A percentile compares a stretch with the other conserved stretches of the same genome.
Conservation (phyloP, 441 rosid genomes). For the Aquilaria agallochum region DNA sequence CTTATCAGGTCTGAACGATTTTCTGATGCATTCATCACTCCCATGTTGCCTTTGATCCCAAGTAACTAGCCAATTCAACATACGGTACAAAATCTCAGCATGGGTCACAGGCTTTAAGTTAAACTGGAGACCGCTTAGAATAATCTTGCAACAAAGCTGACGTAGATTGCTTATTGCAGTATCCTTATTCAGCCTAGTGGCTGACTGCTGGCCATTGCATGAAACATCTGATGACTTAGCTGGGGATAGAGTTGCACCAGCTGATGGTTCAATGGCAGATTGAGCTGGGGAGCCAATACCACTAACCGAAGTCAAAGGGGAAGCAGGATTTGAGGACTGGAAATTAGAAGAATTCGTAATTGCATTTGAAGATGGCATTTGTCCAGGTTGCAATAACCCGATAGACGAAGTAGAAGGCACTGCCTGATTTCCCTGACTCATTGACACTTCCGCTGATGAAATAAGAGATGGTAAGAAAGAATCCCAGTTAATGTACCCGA, state of each 20-base stretch:
- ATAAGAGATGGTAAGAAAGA: constrained; percentile 78
- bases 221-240: constrained; percentile 51
- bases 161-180: constrained; percentile 72
- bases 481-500: constrained; percentile 91
- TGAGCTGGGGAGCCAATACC: constrained; percentile 83
- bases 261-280: constrained; percentile 56
- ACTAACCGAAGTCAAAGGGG: constrained; percentile 64
- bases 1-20: constrained; percentile 65
- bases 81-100: constrained; percentile 70
- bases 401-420: constrained; percentile 50
- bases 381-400: constrained; percentile 59
- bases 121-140: constrained; percentile 65
- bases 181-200: constrained; percentile 51
- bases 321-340: constrained; percentile 63
- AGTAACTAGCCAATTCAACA: constrained; percentile 89
- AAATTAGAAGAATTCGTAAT: constrained; percentile 49
- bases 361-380: constrained; percentile 43
- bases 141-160: constrained; percentile 86
- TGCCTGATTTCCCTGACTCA: constrained; percentile 57
- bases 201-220: constrained; percentile 42
- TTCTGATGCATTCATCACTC: constrained; percentile 60
- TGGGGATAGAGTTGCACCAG: constrained; percentile 52
- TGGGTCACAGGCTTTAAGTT: constrained; percentile 83
- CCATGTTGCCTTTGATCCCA: constrained; percentile 88
- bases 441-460: constrained; percentile 69